These are phyloP conservation scores for Fusarium sp. DNA, from an alignment of 2,329 filamentous ascomycete species.

Conservation along the genomic window DNA sequence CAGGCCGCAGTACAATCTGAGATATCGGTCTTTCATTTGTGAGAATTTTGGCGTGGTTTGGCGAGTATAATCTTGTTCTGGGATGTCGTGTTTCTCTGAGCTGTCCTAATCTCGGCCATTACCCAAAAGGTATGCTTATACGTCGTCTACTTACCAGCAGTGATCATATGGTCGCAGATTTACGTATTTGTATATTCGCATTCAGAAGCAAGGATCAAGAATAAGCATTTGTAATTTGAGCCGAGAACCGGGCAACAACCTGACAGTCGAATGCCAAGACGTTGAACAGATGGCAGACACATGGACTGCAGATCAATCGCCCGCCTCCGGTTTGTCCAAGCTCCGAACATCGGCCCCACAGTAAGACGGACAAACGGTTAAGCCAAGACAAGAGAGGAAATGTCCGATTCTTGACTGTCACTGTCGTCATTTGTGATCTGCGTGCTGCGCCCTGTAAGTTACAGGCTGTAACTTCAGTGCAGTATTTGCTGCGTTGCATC, in stretches of 20 bases:
- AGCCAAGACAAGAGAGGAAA: conserved; percentile 15
- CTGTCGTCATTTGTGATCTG: conserved; percentile 22
- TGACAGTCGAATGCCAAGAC: not conserved
- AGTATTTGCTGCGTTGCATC: not conserved
- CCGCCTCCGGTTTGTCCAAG: not conserved
- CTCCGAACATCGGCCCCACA: not conserved
- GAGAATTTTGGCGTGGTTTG: not conserved
- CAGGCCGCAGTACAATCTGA: not conserved
- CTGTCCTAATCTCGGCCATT: not conserved
- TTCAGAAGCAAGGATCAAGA: not conserved
- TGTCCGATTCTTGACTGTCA: not conserved
- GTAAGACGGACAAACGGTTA: not conserved
- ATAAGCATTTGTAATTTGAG: not conserved
- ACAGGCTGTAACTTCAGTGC: not conserved
- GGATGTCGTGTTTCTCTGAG: not conserved
- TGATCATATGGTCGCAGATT: not conserved
- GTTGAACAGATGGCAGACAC: not conserved
- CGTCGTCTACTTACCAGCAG: not conserved
- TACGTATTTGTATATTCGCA: conserved; percentile 7
- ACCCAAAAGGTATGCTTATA: not conserved
- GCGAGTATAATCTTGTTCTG: no score
- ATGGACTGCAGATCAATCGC: not conserved
- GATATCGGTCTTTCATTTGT: not conserved
- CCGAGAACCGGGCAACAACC: not conserved
- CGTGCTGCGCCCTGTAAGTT: not conserved